phyloP scores from a whole-genome alignment of 805 yeast species.

The Starmerella apicola region DNA sequence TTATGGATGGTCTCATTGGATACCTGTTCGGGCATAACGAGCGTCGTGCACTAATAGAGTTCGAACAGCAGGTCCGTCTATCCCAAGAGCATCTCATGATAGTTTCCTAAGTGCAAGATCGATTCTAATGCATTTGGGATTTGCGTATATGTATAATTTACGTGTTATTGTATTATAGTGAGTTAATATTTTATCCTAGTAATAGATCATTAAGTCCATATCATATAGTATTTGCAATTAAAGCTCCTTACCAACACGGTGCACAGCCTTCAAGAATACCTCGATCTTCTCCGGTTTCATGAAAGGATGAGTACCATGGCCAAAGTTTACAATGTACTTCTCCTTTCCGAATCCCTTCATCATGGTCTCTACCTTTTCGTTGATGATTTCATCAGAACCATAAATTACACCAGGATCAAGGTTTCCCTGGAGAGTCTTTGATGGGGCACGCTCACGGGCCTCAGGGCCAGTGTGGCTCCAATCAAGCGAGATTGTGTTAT shows the following conservation, averaged over 20 bases:
- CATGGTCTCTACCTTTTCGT: constrained; percentile 76
- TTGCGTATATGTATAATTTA: too few species aligned
- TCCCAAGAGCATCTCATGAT: constrained; percentile 15
- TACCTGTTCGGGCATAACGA: constrained; percentile 72
- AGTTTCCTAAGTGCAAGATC: not conserved
- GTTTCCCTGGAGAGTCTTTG: constrained; percentile 83
- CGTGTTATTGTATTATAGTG: too few species aligned
- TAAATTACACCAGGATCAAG: constrained; percentile 91
- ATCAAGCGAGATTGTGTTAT: constrained; percentile 81
- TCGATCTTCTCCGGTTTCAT: constrained; percentile 86
- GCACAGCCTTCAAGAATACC: constrained; percentile 78
- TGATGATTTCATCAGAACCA: constrained; percentile 72
- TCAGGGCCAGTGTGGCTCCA: constrained; percentile 80
- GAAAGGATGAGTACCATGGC: constrained; percentile 97
- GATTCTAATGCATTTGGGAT: too few species aligned
- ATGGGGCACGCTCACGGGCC: constrained; percentile 43
- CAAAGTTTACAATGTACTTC: constrained; percentile 85
- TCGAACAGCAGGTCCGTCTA: constrained; percentile 48
- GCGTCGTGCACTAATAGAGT: constrained; percentile 62
- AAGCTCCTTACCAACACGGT: constrained; percentile 45
- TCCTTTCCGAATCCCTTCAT: constrained; percentile 81
- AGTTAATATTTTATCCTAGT: too few species aligned
- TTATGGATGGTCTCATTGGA: constrained; percentile 65
- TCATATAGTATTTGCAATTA: too few species aligned
- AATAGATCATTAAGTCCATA: too few species aligned